phyloP scores from a whole-genome alignment of 306 rosid genomes.

The Crotalaria pallida region DNA sequence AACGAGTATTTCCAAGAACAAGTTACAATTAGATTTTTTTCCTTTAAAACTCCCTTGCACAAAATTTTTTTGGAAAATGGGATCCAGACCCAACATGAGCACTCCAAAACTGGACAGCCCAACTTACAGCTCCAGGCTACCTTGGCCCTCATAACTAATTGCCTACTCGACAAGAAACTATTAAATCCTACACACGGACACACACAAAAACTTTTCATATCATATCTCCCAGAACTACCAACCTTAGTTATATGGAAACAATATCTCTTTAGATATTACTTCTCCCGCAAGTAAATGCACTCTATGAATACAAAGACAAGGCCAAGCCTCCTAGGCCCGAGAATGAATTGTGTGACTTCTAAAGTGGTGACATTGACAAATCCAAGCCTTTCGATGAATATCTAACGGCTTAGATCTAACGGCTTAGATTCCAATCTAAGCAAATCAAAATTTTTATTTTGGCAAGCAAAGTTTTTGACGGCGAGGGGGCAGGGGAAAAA shows the following conservation, averaged over 20 bases:
- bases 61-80: not conserved
- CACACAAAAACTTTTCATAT: no score
- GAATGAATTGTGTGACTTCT: no score
- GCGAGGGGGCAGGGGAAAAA: no score
- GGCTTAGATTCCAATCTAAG: no score
- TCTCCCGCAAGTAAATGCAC: not conserved
- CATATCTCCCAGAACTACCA: not conserved
- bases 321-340: not conserved
- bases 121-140: not conserved
- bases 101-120: not conserved
- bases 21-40: not conserved
- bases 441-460: no score
- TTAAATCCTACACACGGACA: no score
- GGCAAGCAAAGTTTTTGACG: no score
- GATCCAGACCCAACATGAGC: not conserved
- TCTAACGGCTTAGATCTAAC: no score
- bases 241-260: not conserved
- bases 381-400: no score
- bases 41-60: not conserved
- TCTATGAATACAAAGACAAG: not conserved
- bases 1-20: not conserved
- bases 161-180: not conserved
- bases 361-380: no score
- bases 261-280: not conserved
- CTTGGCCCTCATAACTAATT: not conserved